Evolutionary conservation across 495 filamentous ascomycete genomes (phyloP), one percentile per base, ranked within the genome.

Genomic region (Aspergillus biplanus): DNA sequence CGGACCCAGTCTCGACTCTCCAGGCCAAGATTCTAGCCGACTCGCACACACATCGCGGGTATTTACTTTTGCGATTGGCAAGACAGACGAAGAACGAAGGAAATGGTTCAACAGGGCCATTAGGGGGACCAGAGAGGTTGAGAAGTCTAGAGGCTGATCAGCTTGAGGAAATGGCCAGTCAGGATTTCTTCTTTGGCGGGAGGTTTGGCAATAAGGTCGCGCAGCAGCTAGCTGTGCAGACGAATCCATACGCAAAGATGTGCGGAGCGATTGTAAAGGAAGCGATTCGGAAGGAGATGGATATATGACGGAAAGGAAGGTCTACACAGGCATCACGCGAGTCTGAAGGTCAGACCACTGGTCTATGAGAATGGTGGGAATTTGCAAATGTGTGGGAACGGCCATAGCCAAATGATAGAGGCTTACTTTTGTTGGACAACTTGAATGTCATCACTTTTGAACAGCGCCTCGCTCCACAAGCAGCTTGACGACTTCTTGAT

Each of bases 231-330:
- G 88, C 89, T 3, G 92, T 95, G 50, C 82, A 83, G 74, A 90
- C 87, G 47, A 97, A 96, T 80, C 92, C 92, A 35, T 91, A 90
- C 66, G 92, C 92, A 32, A 96, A 93, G 80, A 81, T 96, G 70
- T 97, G 92, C 76, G 92, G 92, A 13, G 85, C 85, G 33, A 95
- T 97, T 79, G 91, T 97, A 11, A 87, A 86, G 73, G 89, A 94
- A 78, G 91, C 91, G 46, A 85, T 96, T 84, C 87, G 82, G 78
- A 90, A 88, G 78, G 92, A 97, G 76, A 70, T 78, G 56, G 72
- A 68, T 27, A 1, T 27, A 27, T 27, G 21, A 27, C 2, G 21
- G 21, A 27, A 27, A 27, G 21, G 21, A 2, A 27, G 21, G 21
- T 27, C 21, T 27, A 27, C 2, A 27, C 1, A 27, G 21, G 21